Conservation (phyloP, 2,329 filamentous ascomycete genomes). For the Botryotinia convoluta region DNA sequence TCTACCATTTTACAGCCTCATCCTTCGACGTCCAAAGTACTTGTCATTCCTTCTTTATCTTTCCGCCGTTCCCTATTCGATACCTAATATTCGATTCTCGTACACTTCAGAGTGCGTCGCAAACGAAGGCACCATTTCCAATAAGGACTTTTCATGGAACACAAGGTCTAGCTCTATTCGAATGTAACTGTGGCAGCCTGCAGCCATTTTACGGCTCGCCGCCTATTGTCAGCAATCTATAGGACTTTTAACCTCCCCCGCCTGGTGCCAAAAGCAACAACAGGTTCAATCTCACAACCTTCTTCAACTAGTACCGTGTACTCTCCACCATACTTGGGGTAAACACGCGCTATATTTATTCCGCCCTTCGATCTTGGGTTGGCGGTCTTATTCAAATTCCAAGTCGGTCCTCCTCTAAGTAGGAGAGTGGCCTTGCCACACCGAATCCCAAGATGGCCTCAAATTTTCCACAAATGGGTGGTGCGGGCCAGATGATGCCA, state of each 20-base stretch:
- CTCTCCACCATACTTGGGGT: constrained; percentile 18
- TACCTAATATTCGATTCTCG: constrained; percentile 15
- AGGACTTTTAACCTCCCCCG: constrained; percentile 21
- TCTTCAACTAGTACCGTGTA: constrained; percentile 8
- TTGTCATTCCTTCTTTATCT: constrained; percentile 18
- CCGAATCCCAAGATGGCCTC: constrained; percentile 34
- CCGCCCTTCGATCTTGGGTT: constrained; percentile 11
- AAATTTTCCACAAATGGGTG: constrained; percentile 37
- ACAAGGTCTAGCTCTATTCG: constrained; percentile 34
- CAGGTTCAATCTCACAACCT: constrained; percentile 1
- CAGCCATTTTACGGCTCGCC: constrained; percentile 32
- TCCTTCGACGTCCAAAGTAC: constrained; percentile 13
- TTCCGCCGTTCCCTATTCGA: not conserved
- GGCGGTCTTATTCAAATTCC: constrained; percentile 26
- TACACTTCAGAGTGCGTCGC: constrained; percentile 29
- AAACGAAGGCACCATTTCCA: constrained; percentile 29
- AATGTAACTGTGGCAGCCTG: constrained; percentile 33
- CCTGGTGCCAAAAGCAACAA: constrained; percentile 20
- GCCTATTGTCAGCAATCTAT: constrained; percentile 31
- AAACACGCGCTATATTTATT: constrained; percentile 10
- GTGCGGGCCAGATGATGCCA: constrained; percentile 35
- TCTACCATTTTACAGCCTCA: constrained; percentile 19
- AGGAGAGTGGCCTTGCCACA: constrained; percentile 34
- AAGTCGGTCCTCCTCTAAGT: constrained; percentile 27
- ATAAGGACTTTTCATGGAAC: constrained; percentile 29